These are phyloP conservation scores for Yamadazyma spencermartinsiae DNA, from an alignment of 1,139 yeast genomes.

Conservation along the genomic window DNA sequence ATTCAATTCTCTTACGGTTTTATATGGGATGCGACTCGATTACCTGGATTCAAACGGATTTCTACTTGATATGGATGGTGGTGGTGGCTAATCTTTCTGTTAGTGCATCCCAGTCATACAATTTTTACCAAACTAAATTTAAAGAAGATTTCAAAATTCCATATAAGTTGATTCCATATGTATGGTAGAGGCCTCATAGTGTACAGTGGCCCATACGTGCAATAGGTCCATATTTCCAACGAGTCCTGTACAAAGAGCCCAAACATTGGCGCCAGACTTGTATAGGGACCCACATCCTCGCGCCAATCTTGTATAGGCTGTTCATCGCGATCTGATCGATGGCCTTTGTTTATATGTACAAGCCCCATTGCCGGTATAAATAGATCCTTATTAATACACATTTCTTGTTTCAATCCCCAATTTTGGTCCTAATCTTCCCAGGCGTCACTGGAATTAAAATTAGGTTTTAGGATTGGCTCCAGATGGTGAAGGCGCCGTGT, in stretches of 20 bases:
- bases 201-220: neutral
- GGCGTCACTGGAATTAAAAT: too few relatives aligned
- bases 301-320: too few relatives aligned
- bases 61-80: conserved; percentile 45
- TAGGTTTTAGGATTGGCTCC: neutral
- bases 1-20: conserved; percentile 37
- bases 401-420: too few relatives aligned
- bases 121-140: conserved; percentile 46
- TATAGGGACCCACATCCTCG: too few relatives aligned
- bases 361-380: too few relatives aligned
- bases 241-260: too few relatives aligned
- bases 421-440: too few relatives aligned
- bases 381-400: too few relatives aligned
- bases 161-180: conserved; percentile 14
- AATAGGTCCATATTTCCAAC: neutral
- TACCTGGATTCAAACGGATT: conserved; percentile 18
- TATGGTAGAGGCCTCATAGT: conserved; percentile 13
- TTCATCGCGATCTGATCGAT: neutral
- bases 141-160: conserved; percentile 21
- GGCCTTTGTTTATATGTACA: neutral
- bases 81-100: conserved; percentile 60
- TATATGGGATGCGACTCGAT: conserved; percentile 15
- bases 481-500: conserved; percentile 21
- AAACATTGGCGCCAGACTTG: too few relatives aligned
- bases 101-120: conserved; percentile 60